Evolutionary conservation across 208 protist genomes (phyloP), one percentile per base, ranked within the genome.

Genomic region (Leishmania arabica): DNA sequence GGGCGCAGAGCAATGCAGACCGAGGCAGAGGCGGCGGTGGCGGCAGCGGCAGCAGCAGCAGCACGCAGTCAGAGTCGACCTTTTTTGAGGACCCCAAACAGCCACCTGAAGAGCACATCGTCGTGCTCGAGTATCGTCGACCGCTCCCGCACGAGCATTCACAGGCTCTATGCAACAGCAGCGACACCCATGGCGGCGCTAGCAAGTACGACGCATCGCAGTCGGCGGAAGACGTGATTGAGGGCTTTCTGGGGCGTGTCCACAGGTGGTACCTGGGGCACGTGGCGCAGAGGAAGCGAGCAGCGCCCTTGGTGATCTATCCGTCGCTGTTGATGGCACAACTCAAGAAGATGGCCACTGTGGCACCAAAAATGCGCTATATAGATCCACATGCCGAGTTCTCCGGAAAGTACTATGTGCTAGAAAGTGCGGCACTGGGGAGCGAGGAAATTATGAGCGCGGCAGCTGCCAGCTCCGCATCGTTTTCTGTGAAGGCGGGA

Each of bases 191-290:
- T 17, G 79, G 54, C 27, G 75, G 77, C 8, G 40, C 65, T 40
- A 51, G 34, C 21, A 54, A 49, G 3, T 78, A 65, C 53, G 71
- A 84, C 56, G 72, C 19, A 31, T 45, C 74, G 27, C 64, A 68
- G 34, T 31, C 66, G 3, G 71, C 79, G 1, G 79, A 77, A 15
- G 81, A 84, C 69, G 85, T 89, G 47, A 95, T 95, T 9, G 79
- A 92, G 27, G 75, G 56, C 65, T 95, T 95, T 85, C 77, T 89
- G 40, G 51, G 49, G 27, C 88, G 90, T 56, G 92, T 90, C 2
- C 89, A 90, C 31, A 74, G n/a, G 34, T 95, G 88, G 88, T 93
- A 94, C 70, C 68, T 80, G 15, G 54, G 60, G 15, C 81, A 88
- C 71, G 27, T 78, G 6, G 80, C 45, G 2, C 76, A 89, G 40